Base-by-base conservation (phyloP, 2,329 filamentous ascomycete species). In the Aspergillus quadricinctus region DNA sequence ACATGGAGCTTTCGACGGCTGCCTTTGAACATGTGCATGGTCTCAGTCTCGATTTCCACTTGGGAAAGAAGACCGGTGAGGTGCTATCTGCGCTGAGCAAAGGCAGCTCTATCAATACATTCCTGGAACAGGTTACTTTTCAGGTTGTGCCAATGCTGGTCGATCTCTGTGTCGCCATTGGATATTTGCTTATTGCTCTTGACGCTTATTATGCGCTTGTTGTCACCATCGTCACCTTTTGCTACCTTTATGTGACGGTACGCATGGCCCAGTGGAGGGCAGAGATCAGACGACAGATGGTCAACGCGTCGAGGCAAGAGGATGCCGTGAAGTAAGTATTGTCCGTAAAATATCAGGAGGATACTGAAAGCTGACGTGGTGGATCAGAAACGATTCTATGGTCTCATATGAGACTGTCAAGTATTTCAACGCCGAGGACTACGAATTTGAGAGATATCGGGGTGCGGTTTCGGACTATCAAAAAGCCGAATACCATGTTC, bases 21-120 rank as follows among this genome's bases (percentile, higher is more conserved):
- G 91, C 93, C 10, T 99, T 99, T 70, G 93, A 97, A 76, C 94
- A 99, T 72, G 94, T 99, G 23, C 94, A 99, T 74, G 88, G 88
- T 51, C 85, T 99, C 35, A 97, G 92, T 72, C 82, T 97, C 62
- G 94, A 97, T 72, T 99, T 99, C 69, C 94, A 99, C 70, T 83
- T 97, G 3, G 92, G 91, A 52, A 99, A 99, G 77, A 90, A 93
- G 69, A 99, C 94, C 0, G 94, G 94, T 60, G 94, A 99, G 75
- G 92, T 99, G 9, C 79, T 97, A 17, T 97, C 93, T 14, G 94
- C 94, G 0, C 81, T 99, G 62, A 96, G 94, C 77, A 99, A 99
- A 73, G 94, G 94, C 48, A 92, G 88, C 58, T 90, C 93, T 3
- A 96, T 99, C 79, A 97, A 97, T 69, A 91, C 89, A 5, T 99